Percentiles rank a stretch among this genome's conserved stretches.
Conservation (phyloP, 148 eudicot species). For the Linanthus parryae region DNA sequence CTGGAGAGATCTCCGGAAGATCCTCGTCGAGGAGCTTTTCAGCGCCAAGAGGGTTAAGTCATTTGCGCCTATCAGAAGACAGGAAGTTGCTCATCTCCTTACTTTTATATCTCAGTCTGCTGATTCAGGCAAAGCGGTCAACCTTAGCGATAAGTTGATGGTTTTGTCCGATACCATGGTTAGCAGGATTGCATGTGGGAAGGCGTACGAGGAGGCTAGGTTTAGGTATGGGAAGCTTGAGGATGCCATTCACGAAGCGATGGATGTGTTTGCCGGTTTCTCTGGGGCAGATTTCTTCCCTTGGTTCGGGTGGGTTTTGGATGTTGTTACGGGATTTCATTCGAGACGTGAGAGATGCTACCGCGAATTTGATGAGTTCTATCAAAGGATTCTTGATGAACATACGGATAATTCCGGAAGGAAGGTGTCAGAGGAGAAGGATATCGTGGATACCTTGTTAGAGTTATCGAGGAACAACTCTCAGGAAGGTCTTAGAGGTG, state of each 20-base stretch:
- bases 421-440: not conserved
- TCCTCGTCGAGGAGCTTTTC: not conserved
- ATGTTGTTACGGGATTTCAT: not conserved
- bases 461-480: not conserved
- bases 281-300: constrained; percentile 4
- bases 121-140: not conserved
- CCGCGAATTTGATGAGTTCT: constrained; percentile 3
- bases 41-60: constrained; percentile 2
- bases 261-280: not conserved
- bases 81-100: not conserved
- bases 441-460: constrained; percentile 1
- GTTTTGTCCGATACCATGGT: not conserved
- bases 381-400: not conserved
- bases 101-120: not conserved
- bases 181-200: constrained; percentile 4
- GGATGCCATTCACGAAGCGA: not conserved
- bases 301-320: not conserved
- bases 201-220: not conserved
- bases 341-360: constrained; percentile 3
- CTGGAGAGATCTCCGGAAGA: constrained; percentile 3
- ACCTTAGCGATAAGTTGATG: not conserved
- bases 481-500: not conserved
- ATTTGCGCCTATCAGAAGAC: not conserved
- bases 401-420: not conserved
- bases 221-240: not conserved